Evolutionary conservation across 2,329 filamentous ascomycete genomes (phyloP), one percentile per base, ranked within the genome.

Genomic region (Ophiostoma sp.): DNA sequence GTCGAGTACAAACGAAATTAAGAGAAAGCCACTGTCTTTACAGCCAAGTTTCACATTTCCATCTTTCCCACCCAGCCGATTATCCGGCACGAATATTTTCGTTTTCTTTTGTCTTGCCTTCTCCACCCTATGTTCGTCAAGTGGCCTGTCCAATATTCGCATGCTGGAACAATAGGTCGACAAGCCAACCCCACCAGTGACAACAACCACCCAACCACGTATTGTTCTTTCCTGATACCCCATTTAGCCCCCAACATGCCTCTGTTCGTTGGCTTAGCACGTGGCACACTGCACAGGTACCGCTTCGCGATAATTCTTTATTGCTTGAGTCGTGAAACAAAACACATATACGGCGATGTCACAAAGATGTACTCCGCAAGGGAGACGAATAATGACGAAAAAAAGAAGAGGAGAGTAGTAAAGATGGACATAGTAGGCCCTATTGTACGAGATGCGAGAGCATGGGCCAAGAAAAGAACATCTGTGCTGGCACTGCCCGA

Each of bases 271-370:
- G 48, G 22, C 45, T 33, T 64, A 22, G 66, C 72, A 73, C 72
- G 72, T 70, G 66, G 72, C 57, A 73, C 72, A 57, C 15, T 31
- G 55, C 22, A 70, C 68, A 66, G 19, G 42, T 70, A 50, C 61
- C 63, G 45, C 72, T 48, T 66, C 48, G 57, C 57, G 57, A 70
- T 70, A 48, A 66, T 70, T 57, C 19, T 61, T 52, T 31, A 48
- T 15, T 61, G 36, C 33, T 19, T 19, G 45, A 28, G 72, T 17
- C 12, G 72, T 73, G 72, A 42, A 57, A 73, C 72, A 45, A 39
- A 59, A 50, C 69, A 70, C 36, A 31, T 45, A 48, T 42, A 61
- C 45, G 66, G 66, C 66, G 45, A 69, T 52, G 19, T 39, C 45
- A 69, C 64, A 55, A 52, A 55, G 28, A 33, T 12, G 12, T 8